Conservation (phyloP, 225 moss, liverwort and hornwort genomes). For the Rhytidiadelphus loreus region DNA sequence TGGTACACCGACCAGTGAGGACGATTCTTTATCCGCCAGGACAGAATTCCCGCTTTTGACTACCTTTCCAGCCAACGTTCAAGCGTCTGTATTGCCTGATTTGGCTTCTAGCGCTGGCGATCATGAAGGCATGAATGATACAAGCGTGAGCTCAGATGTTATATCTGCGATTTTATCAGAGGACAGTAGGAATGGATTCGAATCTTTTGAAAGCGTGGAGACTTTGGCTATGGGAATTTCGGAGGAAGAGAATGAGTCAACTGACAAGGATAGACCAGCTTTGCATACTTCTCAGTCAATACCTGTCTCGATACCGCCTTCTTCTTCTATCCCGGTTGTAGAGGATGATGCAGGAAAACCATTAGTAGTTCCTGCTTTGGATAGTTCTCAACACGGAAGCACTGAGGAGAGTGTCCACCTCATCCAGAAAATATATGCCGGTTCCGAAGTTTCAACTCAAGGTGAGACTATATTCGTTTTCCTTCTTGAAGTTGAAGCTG, state of each 20-base stretch:
- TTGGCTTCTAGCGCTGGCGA: conserved; percentile 38
- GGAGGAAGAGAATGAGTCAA: not conserved
- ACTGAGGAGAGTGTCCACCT: conserved; percentile 12
- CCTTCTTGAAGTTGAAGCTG: not conserved
- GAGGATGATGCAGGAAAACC: not conserved
- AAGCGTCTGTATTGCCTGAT: conserved; percentile 6
- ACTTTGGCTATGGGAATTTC: not conserved
- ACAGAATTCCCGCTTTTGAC: conserved; percentile 12
- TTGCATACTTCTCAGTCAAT: conserved; percentile 3
- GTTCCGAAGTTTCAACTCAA: not conserved
- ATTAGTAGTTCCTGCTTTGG: not conserved
- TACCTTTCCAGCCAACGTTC: conserved; percentile 22
- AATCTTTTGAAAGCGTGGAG: not conserved
- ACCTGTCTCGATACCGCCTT: conserved; percentile 2
- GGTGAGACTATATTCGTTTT: not conserved
- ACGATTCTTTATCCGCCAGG: not conserved
- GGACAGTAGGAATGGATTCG: conserved; percentile 2
- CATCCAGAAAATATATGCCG: conserved; percentile 14
- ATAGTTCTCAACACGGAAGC: not conserved
- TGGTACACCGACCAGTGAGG: not conserved
- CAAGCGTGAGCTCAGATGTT: not conserved
- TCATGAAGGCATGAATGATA: not conserved
- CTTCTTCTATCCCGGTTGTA: not conserved
- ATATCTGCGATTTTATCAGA: conserved; percentile 16
- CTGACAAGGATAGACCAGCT: not conserved